Conservation (phyloP, 441 rosid genomes). For the Arabidopsis lyrata region DNA sequence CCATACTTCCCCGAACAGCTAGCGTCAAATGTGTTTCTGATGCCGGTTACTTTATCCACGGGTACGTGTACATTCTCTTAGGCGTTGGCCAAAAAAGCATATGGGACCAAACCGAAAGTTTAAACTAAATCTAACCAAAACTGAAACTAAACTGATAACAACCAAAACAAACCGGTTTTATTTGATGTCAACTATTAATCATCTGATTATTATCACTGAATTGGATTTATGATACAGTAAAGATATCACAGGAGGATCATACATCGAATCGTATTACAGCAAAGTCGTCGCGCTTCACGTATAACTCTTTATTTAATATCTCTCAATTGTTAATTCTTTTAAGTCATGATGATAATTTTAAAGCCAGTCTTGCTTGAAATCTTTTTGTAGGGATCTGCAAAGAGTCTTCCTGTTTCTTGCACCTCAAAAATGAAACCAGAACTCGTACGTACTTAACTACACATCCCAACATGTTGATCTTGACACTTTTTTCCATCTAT, state of each 20-base stretch:
- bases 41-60: slow-evolving; percentile 82
- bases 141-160: too few relatives aligned
- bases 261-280: slow-evolving; percentile 57
- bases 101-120: background rate
- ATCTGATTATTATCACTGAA: background rate
- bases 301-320: slow-evolving; percentile 10
- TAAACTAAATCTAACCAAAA: too few relatives aligned
- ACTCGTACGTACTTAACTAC: slow-evolving; percentile 45
- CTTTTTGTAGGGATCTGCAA: slow-evolving; percentile 63
- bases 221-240: slow-evolving; percentile 53
- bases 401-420: slow-evolving; percentile 72
- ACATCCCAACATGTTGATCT: background rate
- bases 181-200: background rate
- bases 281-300: slow-evolving; percentile 72
- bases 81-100: background rate
- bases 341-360: background rate
- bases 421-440: slow-evolving; percentile 65
- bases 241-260: slow-evolving; percentile 68
- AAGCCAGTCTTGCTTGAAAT: background rate
- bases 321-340: slow-evolving; percentile 3
- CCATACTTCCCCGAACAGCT: slow-evolving; percentile 64
- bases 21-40: slow-evolving; percentile 89
- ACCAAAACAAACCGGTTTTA: background rate
- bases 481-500: background rate
- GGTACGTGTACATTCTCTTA: slow-evolving; percentile 50